Conservation (phyloP, 2,329 filamentous ascomycete genomes). For the Phaeomoniella chlamydospora region DNA sequence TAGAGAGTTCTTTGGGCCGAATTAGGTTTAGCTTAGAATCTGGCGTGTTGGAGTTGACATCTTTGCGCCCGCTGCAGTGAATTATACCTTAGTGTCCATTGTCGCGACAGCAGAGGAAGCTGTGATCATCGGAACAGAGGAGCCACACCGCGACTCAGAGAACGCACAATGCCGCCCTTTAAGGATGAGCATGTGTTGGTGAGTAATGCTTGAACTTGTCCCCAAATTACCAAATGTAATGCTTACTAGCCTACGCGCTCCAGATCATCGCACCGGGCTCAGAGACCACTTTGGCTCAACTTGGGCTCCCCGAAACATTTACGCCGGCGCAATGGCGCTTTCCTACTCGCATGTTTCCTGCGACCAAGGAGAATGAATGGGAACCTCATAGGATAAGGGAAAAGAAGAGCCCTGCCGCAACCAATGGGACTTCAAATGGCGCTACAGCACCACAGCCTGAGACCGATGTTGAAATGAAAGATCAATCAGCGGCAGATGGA, state of each 20-base stretch:
- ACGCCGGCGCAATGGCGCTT: slow-evolving; percentile 79
- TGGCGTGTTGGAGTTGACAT: no score
- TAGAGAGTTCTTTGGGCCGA: no score
- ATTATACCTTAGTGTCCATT: no score
- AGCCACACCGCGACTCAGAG: no score
- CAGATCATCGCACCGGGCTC: slow-evolving; percentile 53
- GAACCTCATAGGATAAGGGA: slow-evolving; percentile 69
- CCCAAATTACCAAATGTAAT: not conserved
- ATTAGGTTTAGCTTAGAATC: no score
- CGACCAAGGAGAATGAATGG: slow-evolving; percentile 60
- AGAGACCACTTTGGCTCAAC: slow-evolving; percentile 77
- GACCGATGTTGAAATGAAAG: slow-evolving; percentile 30
- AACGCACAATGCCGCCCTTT: slow-evolving; percentile 34
- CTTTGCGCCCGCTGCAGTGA: no score
- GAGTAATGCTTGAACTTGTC: slow-evolving; percentile 10
- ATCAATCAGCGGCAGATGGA: slow-evolving; percentile 11
- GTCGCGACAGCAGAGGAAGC: no score
- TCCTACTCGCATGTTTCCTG: slow-evolving; percentile 83
- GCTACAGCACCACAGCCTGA: slow-evolving; percentile 9
- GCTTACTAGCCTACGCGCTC: slow-evolving; percentile 3
- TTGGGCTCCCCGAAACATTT: slow-evolving; percentile 78
- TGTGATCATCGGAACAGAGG: no score
- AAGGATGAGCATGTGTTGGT: slow-evolving; percentile 39
- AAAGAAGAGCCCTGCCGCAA: slow-evolving; percentile 13
- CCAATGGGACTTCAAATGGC: slow-evolving; percentile 11